Base-by-base conservation (phyloP, 805 yeast genomes). In the Teunomyces cretensis region DNA sequence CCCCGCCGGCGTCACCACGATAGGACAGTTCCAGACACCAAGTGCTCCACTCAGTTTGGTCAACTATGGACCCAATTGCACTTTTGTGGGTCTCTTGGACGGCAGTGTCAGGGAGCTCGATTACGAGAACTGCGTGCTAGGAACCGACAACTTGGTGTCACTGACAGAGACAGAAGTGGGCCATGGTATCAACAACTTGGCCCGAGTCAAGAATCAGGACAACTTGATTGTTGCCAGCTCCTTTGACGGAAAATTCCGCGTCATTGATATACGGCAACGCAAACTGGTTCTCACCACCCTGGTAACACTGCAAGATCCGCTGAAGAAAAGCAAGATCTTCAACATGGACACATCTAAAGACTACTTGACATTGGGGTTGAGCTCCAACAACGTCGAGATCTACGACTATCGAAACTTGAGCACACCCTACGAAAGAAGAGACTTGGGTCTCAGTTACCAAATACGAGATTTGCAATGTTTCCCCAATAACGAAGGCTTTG, bases 401-500 rank as follows among this genome's bases (percentile, higher is more conserved):
- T 83, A 79, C 57, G 90, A 86, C 51, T 56, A 74, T 9, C 65
- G 86, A 19, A 70, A 74, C 41, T 58, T 74, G 45, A 47, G 51
- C 1, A 45, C 54, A 3, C 84, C 88, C 0, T 46, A 76, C 12
- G 78, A 75, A 45, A 60, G 69, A 3, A 64, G 87, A 32, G 86
- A 83, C 45, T 76, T 83, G 31, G 88, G 91, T 0, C 69, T 88
- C 42, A 80, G 80, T 53, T 80, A 79, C 56, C 90, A 86, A 62
- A 79, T 84, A 1, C 69, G 83, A 39, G 77, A 76, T 17, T 54
- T 87, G 30, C 72, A 70, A 50, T 67, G 81, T 31, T 73, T 81
- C 52, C 85, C 86, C 0, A 65, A 72, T 44, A 62, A 60, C 9
- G 60, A 67, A 51, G 94, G 84, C 6, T 84, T 78, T 59, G 88